Evolutionary conservation across 768 basidiomycete genomes (phyloP).

Genomic region (Naganishia vishniacii): DNA sequence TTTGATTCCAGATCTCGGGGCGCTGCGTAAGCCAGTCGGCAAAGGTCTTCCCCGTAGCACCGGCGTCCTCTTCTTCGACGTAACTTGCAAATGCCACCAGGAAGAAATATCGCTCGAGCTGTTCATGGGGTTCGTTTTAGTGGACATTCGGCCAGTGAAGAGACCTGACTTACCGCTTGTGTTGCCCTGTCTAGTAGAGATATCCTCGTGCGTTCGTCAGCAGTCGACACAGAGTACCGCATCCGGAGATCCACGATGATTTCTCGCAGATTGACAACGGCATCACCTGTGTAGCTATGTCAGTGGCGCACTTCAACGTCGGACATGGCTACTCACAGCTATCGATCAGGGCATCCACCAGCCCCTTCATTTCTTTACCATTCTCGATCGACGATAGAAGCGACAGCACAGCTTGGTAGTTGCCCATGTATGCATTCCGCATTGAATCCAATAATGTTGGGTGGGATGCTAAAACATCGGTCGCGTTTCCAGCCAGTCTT

Average conservation of each 20-base stretch:
- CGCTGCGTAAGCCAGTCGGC: constrained; percentile 80
- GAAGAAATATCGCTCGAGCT: constrained; percentile 62
- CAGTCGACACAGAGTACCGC: constrained; percentile 74
- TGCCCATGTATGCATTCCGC: constrained; percentile 84
- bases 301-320: constrained; percentile 44
- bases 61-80: constrained; percentile 58
- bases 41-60: constrained; percentile 62
- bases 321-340: constrained; percentile 50
- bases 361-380: constrained; percentile 73
- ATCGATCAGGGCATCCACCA: constrained; percentile 88
- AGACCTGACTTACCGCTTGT: constrained; percentile 34
- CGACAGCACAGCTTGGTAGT: constrained; percentile 83
- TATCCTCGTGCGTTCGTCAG: constrained; percentile 58
- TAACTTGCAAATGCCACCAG: constrained; percentile 89
- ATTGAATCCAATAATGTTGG: constrained; percentile 76
- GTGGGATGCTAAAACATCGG: constrained; percentile 74
- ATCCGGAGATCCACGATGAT: constrained; percentile 76
- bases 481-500: constrained; percentile 55
- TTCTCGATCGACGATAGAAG: constrained; percentile 87
- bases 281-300: constrained; percentile 61
- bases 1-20: constrained; percentile 90
- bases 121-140: neutral
- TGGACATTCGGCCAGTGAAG: neutral
- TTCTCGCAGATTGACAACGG: constrained; percentile 85
- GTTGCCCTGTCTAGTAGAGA: constrained; percentile 35